Conservation (phyloP, 192 early-diverging fungal genomes). For the Rhizophagus clarus region DNA sequence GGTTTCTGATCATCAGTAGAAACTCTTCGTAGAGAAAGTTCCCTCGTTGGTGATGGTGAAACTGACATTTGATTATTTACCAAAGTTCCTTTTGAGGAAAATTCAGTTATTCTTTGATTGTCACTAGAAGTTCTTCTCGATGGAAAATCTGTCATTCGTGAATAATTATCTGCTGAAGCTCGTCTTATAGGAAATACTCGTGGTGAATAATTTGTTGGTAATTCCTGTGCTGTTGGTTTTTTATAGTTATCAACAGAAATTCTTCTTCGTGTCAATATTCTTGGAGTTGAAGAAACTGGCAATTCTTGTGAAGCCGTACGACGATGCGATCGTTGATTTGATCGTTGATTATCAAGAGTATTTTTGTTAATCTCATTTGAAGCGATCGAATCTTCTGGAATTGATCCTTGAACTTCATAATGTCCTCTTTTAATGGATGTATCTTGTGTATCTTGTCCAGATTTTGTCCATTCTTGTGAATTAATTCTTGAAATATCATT, state of each 20-base stretch:
- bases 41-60: background rate
- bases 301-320: background rate
- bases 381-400: background rate
- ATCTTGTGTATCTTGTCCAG: background rate
- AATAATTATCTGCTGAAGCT: background rate
- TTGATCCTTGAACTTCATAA: background rate
- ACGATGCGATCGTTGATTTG: background rate
- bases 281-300: background rate
- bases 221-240: background rate
- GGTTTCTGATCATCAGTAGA: background rate
- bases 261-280: background rate
- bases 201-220: background rate
- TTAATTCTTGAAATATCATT: background rate
- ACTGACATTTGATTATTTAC: background rate
- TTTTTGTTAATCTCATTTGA: background rate
- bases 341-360: background rate
- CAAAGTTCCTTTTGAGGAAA: background rate
- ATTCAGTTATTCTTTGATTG: background rate
- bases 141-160: background rate
- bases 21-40: background rate
- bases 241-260: background rate
- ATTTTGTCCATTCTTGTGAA: background rate
- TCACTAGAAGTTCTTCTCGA: background rate
- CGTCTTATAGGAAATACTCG: background rate
- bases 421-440: background rate